Conservation (phyloP, 495 filamentous ascomycete species). For the Immersiella caudata region DNA sequence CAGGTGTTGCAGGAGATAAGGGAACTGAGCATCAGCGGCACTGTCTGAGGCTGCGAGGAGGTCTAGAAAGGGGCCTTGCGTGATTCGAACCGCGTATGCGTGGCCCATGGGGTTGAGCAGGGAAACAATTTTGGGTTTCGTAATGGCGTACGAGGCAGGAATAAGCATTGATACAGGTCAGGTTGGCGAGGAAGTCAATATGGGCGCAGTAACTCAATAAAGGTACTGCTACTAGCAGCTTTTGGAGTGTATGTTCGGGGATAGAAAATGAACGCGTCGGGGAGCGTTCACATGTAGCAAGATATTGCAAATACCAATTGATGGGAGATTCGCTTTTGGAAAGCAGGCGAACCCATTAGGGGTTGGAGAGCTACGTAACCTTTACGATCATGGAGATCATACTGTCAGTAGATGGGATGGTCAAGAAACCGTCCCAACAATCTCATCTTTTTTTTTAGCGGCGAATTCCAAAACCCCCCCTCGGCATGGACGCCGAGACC, state of each 20-base stretch:
- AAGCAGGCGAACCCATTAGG: background rate
- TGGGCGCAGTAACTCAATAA: conserved; percentile 1
- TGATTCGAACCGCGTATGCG: background rate
- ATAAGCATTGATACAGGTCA: conserved; percentile 2
- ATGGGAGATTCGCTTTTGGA: background rate
- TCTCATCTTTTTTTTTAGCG: background rate
- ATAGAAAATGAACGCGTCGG: background rate
- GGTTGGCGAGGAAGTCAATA: background rate
- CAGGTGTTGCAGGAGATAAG: conserved; percentile 96
- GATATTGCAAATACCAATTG: background rate
- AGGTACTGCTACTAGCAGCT: background rate
- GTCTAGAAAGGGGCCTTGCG: background rate
- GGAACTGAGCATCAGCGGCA: conserved; percentile 85
- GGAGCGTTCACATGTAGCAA: background rate
- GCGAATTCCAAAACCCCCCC: background rate
- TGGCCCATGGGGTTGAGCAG: background rate
- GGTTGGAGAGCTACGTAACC: background rate
- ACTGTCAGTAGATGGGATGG: background rate
- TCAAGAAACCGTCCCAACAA: background rate
- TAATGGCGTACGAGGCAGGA: conserved; percentile 25
- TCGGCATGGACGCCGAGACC: conserved; percentile 7
- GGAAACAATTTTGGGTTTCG: background rate
- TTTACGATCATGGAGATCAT: background rate
- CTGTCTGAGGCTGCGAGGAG: conserved; percentile 43
- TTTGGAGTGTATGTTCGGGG: background rate